Evolutionary conservation across 257 asterid species (phyloP), one percentile per base, ranked within the genome.

Genomic region (Solanum pinnatisectum): DNA sequence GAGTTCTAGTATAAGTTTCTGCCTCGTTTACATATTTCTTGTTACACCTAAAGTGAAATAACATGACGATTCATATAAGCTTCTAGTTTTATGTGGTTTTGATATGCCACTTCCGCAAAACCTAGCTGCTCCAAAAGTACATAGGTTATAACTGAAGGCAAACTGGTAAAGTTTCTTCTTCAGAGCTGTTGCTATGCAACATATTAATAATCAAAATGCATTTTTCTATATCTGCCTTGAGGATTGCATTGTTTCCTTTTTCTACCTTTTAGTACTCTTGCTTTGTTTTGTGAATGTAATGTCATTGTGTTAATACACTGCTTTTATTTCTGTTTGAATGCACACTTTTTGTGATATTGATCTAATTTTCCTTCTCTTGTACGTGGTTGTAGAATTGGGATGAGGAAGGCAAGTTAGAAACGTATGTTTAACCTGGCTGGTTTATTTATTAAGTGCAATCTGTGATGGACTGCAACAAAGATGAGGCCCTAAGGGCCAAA

Each of bases 391-490:
- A 82, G 86, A 49, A 11, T 30, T 78, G 82, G 39, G 87, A 87
- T 79, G 87, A 40, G 40, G 82, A 79, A 40, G 83, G 78, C 23
- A 40, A 44, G 88, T 12, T 84, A 84, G 79, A 32, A 68, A 63
- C 10, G 12, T 9, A 23, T 60, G 25, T 13, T 65, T 59, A 56
- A 39, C 27, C 33, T 87, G 88, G 30, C 10, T 36, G 63, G 88
- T 77, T 87, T 42, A 37, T 72, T 46, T 76, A 87, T 37, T 52
- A 20, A 88, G 71, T 81, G 22, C 59, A 70, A 68, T 72, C 63
- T 84, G 35, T 77, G 84, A 96, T 95, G 98, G 99, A 96, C 35
- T 96, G 98, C 93, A 95, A 96, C 94, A 96, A 93, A 91, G 98
- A 95, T 46, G 99, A 96, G 90, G 98, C 98, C 85, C 3, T 90